Base-by-base conservation (phyloP, 352 stramenopile species). In the Pythium brassicae region DNA sequence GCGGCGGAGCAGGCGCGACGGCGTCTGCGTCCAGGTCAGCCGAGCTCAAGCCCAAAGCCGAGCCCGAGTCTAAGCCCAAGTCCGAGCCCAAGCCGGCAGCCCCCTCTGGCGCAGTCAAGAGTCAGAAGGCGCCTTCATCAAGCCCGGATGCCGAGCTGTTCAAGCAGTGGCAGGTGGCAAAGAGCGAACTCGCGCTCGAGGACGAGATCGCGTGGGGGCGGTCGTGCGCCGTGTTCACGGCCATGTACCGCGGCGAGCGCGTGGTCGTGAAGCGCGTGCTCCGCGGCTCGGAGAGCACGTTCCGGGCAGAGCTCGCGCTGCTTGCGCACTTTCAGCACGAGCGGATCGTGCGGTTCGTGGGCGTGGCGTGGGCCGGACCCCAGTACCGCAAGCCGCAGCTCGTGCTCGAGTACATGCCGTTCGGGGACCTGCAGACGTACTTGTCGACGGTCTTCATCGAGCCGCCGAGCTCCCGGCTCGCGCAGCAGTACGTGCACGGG, bases 381-480 rank as follows among this genome's bases (percentile, higher is more conserved):
- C n/a, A 58, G 19, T 47, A 19, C 20, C 29, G 37, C 32, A 50
- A 61, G 7, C 35, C 65, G 10, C 57, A 61, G 22, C 40, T 70
- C 5, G 45, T 65, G 14, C 52, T 52, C 23, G 65, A 72, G 62
- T 72, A 67, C 47, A 72, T 71, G 65, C 45, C 61, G n/a, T 55
- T 53, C 14, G 65, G 65, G 2, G 65, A 72, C 46, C 50, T 71
- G 17, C 57, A 65, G 51, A 65, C 61, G 40, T 62, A 65, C 40
- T 15, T 62, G 26, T 52, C 50, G 40, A 44, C 51, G 4, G 40
- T 60, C 25, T 59, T 53, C 10, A 51, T 53, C 2, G 53, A 59
- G 34, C 14, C 11, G 34, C 9, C 14, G 34, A 40, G 10, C 22
- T 23, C 25, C 8, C 22, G 17, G 32, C 27, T 20, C 1, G 27